Evolutionary conservation across 164 flowering plant species (phyloP).

Genomic region (Taxillus chinensis): DNA sequence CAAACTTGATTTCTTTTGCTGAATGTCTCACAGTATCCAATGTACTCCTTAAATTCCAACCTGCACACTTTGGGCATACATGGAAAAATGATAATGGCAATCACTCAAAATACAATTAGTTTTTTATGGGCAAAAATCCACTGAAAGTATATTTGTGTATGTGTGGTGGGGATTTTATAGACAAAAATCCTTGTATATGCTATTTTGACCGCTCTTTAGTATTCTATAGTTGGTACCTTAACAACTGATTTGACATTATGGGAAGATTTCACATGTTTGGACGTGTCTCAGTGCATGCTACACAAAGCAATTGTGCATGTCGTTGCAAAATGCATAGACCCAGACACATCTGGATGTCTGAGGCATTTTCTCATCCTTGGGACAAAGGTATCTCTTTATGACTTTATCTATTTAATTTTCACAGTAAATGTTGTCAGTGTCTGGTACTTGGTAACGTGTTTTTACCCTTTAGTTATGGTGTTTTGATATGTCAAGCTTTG

Average conservation of each 20-base stretch:
- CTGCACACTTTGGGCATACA: not conserved
- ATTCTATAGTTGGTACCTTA: constrained; percentile 21
- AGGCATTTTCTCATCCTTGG: constrained; percentile 44
- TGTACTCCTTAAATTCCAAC: not conserved
- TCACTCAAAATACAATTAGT: too few species aligned
- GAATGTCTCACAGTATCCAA: constrained; percentile 62
- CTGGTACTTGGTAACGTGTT: not conserved
- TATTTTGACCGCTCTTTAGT: not conserved
- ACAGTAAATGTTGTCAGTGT: not conserved
- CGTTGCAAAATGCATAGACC: constrained; percentile 40
- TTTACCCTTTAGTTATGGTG: not conserved
- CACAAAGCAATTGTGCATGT: constrained; percentile 55
- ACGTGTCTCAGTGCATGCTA: constrained; percentile 57
- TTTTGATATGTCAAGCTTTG: not conserved
- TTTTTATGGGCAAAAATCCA: too few species aligned
- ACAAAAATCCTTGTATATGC: not conserved
- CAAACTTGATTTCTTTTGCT: constrained; percentile 37
- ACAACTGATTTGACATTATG: constrained; percentile 46
- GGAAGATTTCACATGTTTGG: constrained; percentile 80
- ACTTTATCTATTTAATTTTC: constrained; percentile 2
- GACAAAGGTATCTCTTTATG: constrained; percentile 48
- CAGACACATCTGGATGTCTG: constrained; percentile 28
- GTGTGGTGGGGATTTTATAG: too few species aligned
- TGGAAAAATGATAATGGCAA: too few species aligned
- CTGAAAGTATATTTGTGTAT: too few species aligned